phyloP scores from a whole-genome alignment of 306 rosid species.

The Trifolium pratense region DNA sequence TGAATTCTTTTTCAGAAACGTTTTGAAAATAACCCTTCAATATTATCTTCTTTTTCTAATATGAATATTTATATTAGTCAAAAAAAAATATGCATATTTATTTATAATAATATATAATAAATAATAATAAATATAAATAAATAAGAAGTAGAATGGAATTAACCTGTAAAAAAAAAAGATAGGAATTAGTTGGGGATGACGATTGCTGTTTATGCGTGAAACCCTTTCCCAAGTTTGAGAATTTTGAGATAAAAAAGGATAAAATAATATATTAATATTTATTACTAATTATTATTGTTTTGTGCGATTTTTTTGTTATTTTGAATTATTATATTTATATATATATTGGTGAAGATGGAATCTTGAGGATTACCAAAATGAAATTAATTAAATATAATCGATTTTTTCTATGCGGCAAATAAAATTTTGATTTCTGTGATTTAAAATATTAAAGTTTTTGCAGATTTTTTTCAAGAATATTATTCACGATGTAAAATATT shows the following conservation, averaged over 20 bases:
- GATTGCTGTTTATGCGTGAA: not conserved
- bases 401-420: conserved; percentile 27
- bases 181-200: not conserved
- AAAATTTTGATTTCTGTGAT: conserved; percentile 31
- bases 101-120: not conserved
- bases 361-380: conserved; percentile 35
- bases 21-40: conserved; percentile 25
- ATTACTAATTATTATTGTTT: conserved; percentile 28
- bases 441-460: conserved; percentile 32
- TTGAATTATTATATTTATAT: conserved; percentile 27
- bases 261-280: conserved; percentile 25
- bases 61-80: not conserved
- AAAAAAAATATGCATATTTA: not conserved
- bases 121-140: conserved; percentile 19
- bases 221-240: conserved; percentile 1
- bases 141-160: not conserved
- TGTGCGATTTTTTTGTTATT: conserved; percentile 30
- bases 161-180: not conserved
- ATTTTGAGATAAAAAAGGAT: conserved; percentile 37
- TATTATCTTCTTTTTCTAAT: not conserved
- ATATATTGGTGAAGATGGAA: conserved; percentile 19
- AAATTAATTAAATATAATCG: conserved; percentile 31
- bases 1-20: conserved; percentile 14
- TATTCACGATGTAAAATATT: conserved; percentile 29
- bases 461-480: conserved; percentile 39